These are phyloP conservation scores for Acidomyces sp. DNA, from an alignment of 495 filamentous ascomycete genomes.

Conservation along the genomic window DNA sequence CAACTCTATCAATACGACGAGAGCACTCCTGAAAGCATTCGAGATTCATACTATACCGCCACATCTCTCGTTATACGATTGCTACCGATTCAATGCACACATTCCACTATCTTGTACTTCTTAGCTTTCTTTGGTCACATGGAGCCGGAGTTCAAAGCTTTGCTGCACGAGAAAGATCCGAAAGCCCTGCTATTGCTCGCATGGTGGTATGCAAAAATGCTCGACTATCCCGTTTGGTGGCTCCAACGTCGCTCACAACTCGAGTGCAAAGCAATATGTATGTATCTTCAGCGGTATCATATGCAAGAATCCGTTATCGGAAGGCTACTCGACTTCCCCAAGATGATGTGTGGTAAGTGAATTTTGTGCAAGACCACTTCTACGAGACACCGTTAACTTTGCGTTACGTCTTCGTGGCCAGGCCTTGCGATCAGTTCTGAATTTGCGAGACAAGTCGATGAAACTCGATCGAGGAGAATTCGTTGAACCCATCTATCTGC, in stretches of 20 bases:
- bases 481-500: too few relatives aligned
- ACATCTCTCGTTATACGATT: slow-evolving; percentile 20
- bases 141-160: slow-evolving; percentile 20
- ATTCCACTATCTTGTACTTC: slow-evolving; percentile 25
- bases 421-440: too few relatives aligned
- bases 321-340: slow-evolving; percentile 12
- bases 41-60: slow-evolving; percentile 23
- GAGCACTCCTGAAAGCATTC: background rate
- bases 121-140: slow-evolving; percentile 29
- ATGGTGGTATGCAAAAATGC: slow-evolving; percentile 33
- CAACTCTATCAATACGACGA: slow-evolving; percentile 20
- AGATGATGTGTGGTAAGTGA: slow-evolving; percentile 17
- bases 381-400: too few relatives aligned
- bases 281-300: slow-evolving; percentile 9
- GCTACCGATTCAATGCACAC: slow-evolving; percentile 21
- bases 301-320: slow-evolving; percentile 4
- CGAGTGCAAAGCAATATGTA: slow-evolving; percentile 29
- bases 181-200: slow-evolving; percentile 31
- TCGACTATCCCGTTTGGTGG: slow-evolving; percentile 30
- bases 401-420: too few relatives aligned
- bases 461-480: too few relatives aligned
- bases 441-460: too few relatives aligned
- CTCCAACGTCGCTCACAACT: slow-evolving; percentile 26
- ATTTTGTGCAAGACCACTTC: too few relatives aligned
- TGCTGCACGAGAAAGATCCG: slow-evolving; percentile 31